phyloP scores from a whole-genome alignment of 257 asterid species.

The Nicotiana attenuata region DNA sequence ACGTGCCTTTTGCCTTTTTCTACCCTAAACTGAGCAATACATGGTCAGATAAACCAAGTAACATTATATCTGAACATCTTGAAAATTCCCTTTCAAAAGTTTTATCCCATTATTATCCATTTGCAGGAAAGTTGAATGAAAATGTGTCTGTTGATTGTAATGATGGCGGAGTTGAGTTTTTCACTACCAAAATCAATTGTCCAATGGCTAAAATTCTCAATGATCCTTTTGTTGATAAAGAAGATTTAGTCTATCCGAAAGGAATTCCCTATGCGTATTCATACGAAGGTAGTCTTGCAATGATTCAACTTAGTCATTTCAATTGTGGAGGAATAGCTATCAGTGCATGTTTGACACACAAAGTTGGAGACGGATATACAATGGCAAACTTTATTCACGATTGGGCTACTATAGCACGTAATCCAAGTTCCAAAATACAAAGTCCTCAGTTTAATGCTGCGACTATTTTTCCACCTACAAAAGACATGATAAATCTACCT shows the following conservation, averaged over 20 bases:
- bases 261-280: not conserved
- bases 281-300: not conserved
- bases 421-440: not conserved
- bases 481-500: not conserved
- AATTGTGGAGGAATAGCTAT: not conserved
- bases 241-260: not conserved
- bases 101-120: not conserved
- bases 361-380: not conserved
- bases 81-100: not conserved
- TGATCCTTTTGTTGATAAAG: not conserved
- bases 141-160: not conserved
- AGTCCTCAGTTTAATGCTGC: not conserved
- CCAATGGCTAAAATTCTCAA: constrained; percentile 3
- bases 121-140: not conserved
- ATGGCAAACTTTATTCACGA: not conserved
- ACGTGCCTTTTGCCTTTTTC: not conserved
- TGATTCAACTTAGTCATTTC: not conserved
- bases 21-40: not conserved
- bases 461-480: not conserved
- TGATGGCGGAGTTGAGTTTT: not conserved
- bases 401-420: not conserved
- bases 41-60: not conserved
- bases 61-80: not conserved
- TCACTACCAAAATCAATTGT: not conserved
- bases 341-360: not conserved